A percentile compares a stretch with the other conserved stretches of the same genome.
These are phyloP conservation scores for Termitomyces sp. DNA, from an alignment of 768 basidiomycete genomes.

Conservation along the genomic window DNA sequence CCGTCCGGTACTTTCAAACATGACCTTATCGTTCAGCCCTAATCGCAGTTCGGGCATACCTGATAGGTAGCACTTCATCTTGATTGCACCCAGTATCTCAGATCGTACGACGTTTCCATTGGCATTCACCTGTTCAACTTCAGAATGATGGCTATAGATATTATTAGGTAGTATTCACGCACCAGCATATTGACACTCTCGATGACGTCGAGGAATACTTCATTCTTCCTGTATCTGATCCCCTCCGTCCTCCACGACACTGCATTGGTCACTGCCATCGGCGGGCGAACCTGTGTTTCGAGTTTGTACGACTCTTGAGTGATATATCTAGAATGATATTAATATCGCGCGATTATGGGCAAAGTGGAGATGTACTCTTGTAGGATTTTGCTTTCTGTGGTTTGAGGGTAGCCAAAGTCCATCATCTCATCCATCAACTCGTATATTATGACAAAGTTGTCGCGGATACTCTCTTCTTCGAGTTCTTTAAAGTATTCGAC, in stretches of 20 bases:
- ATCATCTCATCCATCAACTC: conserved; percentile 99
- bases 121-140: conserved; percentile 74
- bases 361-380: conserved; percentile 67
- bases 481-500: conserved; percentile 99
- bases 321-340: conserved; percentile 65
- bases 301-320: conserved; percentile 98
- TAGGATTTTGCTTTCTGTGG: conserved; percentile 98
- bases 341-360: not conserved
- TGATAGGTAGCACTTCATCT: conserved; percentile 99
- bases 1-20: conserved; percentile 97
- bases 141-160: not conserved
- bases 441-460: conserved; percentile 99
- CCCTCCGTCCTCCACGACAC: conserved; percentile 99
- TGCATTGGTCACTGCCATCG: conserved; percentile 96
- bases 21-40: conserved; percentile 98
- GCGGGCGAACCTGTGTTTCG: conserved; percentile 88
- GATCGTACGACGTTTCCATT: conserved; percentile 96
- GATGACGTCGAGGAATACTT: conserved; percentile 97
- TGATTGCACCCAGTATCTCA: conserved; percentile 96
- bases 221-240: conserved; percentile 96
- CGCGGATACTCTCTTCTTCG: conserved; percentile 97
- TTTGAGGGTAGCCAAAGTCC: conserved; percentile 99
- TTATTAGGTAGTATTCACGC: conserved; percentile 29
- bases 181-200: conserved; percentile 96
- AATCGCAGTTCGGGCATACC: conserved; percentile 99